phyloP scores from a whole-genome alignment of 2,329 filamentous ascomycete species.

The Xylaria sp. region DNA sequence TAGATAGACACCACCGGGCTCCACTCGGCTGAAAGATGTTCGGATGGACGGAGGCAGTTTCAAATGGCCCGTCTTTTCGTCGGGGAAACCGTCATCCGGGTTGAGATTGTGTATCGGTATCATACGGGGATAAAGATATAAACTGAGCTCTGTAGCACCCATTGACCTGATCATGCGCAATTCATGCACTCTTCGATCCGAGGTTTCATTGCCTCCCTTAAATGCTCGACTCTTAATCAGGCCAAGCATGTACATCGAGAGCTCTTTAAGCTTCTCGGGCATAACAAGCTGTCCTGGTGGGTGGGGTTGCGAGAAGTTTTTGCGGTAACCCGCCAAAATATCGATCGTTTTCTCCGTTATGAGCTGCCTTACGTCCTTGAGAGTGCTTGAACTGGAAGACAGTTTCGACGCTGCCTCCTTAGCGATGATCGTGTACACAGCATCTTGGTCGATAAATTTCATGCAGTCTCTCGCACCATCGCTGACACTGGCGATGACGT shows the following conservation, averaged over 20 bases:
- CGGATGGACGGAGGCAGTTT: constrained; percentile 84
- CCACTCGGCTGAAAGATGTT: constrained; percentile 86
- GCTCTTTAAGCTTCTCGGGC: constrained; percentile 95
- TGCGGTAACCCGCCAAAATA: constrained; percentile 90
- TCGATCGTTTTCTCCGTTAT: constrained; percentile 94
- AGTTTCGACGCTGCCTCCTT: constrained; percentile 95
- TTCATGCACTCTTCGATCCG: constrained; percentile 90
- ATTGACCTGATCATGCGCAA: constrained; percentile 90
- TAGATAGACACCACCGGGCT: constrained; percentile 92
- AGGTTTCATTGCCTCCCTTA: constrained; percentile 91
- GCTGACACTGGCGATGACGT: constrained; percentile 91
- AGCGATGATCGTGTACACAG: constrained; percentile 85
- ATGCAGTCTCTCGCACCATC: constrained; percentile 85
- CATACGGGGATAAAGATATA: constrained; percentile 96
- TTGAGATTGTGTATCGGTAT: constrained; percentile 90
- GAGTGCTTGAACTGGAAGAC: constrained; percentile 71
- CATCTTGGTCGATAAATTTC: constrained; percentile 96
- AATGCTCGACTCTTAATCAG: constrained; percentile 91
- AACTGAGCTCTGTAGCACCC: constrained; percentile 83
- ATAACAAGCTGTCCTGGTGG: constrained; percentile 93
- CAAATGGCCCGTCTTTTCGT: constrained; percentile 84
- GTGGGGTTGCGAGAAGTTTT: constrained; percentile 87
- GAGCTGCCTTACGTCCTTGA: constrained; percentile 86
- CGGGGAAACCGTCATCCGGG: constrained; percentile 90
- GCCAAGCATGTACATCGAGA: constrained; percentile 94